Evolutionary conservation across 1,284 basidiomycete species (phyloP).

Genomic region (Boletus mariae): DNA sequence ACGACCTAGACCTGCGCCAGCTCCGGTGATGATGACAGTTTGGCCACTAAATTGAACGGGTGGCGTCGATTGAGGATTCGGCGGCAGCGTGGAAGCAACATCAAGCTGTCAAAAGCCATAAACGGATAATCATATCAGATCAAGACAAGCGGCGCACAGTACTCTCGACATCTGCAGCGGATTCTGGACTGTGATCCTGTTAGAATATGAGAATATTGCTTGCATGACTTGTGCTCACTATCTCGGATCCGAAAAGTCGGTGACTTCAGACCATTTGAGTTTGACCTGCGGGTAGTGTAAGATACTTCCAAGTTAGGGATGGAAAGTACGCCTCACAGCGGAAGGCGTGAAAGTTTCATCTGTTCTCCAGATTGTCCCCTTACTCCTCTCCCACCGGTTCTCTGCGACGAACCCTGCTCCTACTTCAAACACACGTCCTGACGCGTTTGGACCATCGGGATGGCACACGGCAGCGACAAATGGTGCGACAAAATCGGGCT

Average conservation of each 20-base stretch:
- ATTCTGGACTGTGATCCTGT: conserved; percentile 51
- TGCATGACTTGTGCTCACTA: conserved; percentile 49
- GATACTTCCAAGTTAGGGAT: background rate
- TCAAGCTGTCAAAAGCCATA: conserved; percentile 53
- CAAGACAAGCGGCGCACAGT: conserved; percentile 39
- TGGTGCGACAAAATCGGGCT: conserved; percentile 93
- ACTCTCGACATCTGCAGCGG: conserved; percentile 68
- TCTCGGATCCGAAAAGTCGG: conserved; percentile 75
- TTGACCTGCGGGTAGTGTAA: conserved; percentile 52
- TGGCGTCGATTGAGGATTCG: conserved; percentile 73
- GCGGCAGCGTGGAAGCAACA: conserved; percentile 59
- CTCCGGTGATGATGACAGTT: conserved; percentile 93
- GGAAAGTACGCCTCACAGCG: conserved; percentile 55
- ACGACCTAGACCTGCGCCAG: conserved; percentile 90
- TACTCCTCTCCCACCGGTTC: conserved; percentile 90
- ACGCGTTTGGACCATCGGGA: conserved; percentile 78
- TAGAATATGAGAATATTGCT: background rate
- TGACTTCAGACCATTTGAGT: conserved; percentile 77
- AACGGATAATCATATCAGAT: conserved; percentile 3
- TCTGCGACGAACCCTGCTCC: conserved; percentile 94
- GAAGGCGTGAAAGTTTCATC: conserved; percentile 92
- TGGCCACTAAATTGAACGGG: conserved; percentile 83
- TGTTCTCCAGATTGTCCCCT: conserved; percentile 87
- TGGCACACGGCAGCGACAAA: conserved; percentile 80
- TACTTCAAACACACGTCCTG: conserved; percentile 89